Conservation (phyloP, 805 yeast genomes). For the Nakazawaea peltata region DNA sequence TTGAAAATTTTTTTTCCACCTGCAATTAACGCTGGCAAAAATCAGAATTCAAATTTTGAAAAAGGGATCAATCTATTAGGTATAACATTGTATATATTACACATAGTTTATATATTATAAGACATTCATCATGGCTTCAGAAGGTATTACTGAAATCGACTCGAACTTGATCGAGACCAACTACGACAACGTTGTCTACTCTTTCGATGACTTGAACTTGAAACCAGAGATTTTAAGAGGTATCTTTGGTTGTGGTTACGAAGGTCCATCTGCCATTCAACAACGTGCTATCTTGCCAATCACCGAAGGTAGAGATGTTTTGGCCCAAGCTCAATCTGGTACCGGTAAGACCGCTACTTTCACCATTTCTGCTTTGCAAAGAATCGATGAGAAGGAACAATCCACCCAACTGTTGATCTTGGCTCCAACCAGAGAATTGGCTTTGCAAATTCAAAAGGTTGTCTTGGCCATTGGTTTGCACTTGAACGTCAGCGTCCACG, state of each 20-base stretch:
- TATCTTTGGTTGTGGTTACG: slow-evolving; percentile 87
- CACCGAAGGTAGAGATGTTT: slow-evolving; percentile 87
- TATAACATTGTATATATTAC: too few species aligned
- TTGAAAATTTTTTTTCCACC: too few species aligned
- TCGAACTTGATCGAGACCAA: slow-evolving; percentile 83
- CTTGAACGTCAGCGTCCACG: slow-evolving; percentile 79
- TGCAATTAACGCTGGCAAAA: too few species aligned
- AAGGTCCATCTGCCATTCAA: slow-evolving; percentile 95
- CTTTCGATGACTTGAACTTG: slow-evolving; percentile 72
- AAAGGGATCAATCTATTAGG: too few species aligned
- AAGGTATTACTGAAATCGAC: slow-evolving; percentile 75
- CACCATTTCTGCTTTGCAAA: slow-evolving; percentile 88
- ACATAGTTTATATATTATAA: background rate
- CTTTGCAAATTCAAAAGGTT: slow-evolving; percentile 86
- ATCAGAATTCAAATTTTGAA: too few species aligned
- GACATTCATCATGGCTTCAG: slow-evolving; percentile 36
- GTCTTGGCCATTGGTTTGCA: slow-evolving; percentile 81
- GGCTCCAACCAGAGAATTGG: slow-evolving; percentile 96
- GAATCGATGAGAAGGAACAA: slow-evolving; percentile 61
- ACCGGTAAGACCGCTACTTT: slow-evolving; percentile 99
- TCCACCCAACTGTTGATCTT: slow-evolving; percentile 85
- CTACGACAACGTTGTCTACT: slow-evolving; percentile 83
- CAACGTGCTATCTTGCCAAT: slow-evolving; percentile 95
- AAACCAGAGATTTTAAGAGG: slow-evolving; percentile 69
- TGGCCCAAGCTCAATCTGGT: slow-evolving; percentile 99